Conservation (phyloP, 192 early-diverging fungal species). For the Kickxella alabastrina region DNA sequence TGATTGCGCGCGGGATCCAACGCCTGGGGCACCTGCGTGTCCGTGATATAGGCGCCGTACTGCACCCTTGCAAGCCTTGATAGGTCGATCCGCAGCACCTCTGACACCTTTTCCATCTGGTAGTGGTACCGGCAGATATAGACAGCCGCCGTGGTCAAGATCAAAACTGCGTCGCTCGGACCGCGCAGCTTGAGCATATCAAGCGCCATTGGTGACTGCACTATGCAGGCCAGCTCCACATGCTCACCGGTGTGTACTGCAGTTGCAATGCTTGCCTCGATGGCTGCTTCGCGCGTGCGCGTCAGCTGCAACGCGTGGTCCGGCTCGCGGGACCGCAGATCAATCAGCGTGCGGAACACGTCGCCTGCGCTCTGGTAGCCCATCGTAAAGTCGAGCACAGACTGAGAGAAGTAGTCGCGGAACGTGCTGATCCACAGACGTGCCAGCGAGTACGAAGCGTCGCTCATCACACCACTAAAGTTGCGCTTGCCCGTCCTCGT, state of each 20-base stretch:
- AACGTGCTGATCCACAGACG: conserved; percentile 72
- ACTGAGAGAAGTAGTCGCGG: conserved; percentile 68
- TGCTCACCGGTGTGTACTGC: conserved; percentile 64
- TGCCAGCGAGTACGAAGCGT: conserved; percentile 72
- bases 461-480: conserved; percentile 67
- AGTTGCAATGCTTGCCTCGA: conserved; percentile 56
- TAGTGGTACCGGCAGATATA: conserved; percentile 70
- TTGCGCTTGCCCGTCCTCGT: conserved; percentile 74
- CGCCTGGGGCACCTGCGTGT: conserved; percentile 34
- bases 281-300: conserved; percentile 27
- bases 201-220: conserved; percentile 55
- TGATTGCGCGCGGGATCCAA: conserved; percentile 31
- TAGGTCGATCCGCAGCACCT: conserved; percentile 60
- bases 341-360: conserved; percentile 43
- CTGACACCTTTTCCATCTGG: conserved; percentile 62
- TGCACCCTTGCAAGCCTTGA: conserved; percentile 55
- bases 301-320: conserved; percentile 26
- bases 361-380: conserved; percentile 28
- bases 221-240: conserved; percentile 59
- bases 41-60: conserved; percentile 53
- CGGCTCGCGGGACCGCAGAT: conserved; percentile 45
- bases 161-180: conserved; percentile 63
- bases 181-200: conserved; percentile 44
- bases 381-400: conserved; percentile 41
- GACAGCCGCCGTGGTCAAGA: conserved; percentile 60